Evolutionary conservation across 2,329 filamentous ascomycete genomes (phyloP).

Genomic region (Coccinonectria pachysandricola): DNA sequence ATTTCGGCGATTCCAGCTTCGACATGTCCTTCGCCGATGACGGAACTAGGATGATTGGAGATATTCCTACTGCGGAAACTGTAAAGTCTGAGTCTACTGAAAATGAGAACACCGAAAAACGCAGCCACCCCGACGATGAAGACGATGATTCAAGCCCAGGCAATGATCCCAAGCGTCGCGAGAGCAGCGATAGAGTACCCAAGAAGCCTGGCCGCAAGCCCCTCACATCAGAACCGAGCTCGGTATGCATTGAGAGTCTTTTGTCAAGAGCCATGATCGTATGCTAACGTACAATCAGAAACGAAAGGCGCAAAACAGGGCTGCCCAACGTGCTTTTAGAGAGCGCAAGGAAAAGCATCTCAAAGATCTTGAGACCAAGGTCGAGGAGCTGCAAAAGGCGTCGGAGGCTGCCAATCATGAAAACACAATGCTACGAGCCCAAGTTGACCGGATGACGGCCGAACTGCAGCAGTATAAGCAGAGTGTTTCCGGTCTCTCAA

Average conservation of each 20-base stretch:
- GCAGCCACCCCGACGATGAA: constrained; percentile 61
- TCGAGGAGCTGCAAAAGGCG: constrained; percentile 67
- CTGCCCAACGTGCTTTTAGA: constrained; percentile 84
- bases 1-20: constrained; percentile 67
- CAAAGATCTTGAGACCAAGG: constrained; percentile 72
- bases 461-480: constrained; percentile 90
- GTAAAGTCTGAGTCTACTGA: constrained; percentile 51
- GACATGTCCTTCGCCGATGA: constrained; percentile 50
- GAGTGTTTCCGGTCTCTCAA: constrained; percentile 53
- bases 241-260: no score
- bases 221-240: constrained; percentile 87
- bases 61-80: constrained; percentile 45
- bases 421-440: constrained; percentile 72
- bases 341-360: constrained; percentile 91
- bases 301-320: constrained; percentile 90
- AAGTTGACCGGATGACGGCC: constrained; percentile 76
- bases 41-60: constrained; percentile 63
- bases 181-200: constrained; percentile 72
- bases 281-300: no score
- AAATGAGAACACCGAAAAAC: constrained; percentile 50
- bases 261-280: no score
- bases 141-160: constrained; percentile 46
- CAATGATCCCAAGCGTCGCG: constrained; percentile 57
- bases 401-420: constrained; percentile 77
- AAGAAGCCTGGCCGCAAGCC: constrained; percentile 98